These are phyloP conservation scores for Rhexocercosporidium sp. DNA, from an alignment of 2,329 filamentous ascomycete species.

Conservation along the genomic window DNA sequence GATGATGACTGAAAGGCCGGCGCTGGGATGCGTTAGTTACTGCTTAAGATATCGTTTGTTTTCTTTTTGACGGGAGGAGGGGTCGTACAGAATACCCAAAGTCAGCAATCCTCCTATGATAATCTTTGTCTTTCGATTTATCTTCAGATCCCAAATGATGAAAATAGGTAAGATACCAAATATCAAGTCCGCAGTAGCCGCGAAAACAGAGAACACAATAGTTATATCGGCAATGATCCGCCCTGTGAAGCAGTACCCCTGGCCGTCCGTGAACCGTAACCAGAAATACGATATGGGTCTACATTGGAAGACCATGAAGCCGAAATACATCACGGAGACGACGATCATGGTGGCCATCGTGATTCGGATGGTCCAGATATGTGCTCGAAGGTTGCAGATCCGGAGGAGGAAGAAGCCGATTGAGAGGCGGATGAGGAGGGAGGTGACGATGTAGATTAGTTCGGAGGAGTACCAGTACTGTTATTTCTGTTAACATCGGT, in stretches of 20 bases:
- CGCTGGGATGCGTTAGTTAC: constrained; percentile 11
- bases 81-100: constrained; percentile 24
- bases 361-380: constrained; percentile 18
- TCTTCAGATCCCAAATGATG: constrained; percentile 28
- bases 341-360: constrained; percentile 23
- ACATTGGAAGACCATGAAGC: constrained; percentile 28
- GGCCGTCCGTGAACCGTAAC: constrained; percentile 21
- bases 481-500: neutral
- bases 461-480: constrained; percentile 26
- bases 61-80: neutral
- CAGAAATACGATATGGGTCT: constrained; percentile 25
- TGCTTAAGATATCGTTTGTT: neutral
- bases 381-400: constrained; percentile 12
- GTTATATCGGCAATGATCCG: constrained; percentile 13
- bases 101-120: constrained; percentile 20
- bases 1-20: constrained; percentile 28
- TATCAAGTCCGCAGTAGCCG: constrained; percentile 19
- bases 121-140: constrained; percentile 26
- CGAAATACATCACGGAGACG: constrained; percentile 19
- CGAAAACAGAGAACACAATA: constrained; percentile 18
- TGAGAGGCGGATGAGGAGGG: constrained; percentile 30
- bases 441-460: constrained; percentile 25
- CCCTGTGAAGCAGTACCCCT: constrained; percentile 16
- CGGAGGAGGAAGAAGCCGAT: constrained; percentile 29
- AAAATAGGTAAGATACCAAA: constrained; percentile 28